These are phyloP conservation scores for Penicillium coffeae DNA, from an alignment of 495 filamentous ascomycete genomes.

Conservation along the genomic window DNA sequence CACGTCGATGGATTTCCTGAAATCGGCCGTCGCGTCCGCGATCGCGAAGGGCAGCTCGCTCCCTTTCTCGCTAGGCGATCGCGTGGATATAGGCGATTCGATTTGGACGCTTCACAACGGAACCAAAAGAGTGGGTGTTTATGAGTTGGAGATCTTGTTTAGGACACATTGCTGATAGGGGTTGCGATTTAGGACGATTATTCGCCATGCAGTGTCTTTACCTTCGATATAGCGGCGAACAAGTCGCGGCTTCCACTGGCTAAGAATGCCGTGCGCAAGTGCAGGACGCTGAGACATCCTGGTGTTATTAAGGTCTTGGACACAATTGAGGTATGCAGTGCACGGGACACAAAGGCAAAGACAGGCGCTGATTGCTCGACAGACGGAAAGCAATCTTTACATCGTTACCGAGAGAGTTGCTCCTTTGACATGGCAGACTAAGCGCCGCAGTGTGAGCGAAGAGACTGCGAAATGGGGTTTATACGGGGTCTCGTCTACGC, in stretches of 20 bases:
- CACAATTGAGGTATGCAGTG: conserved; percentile 74
- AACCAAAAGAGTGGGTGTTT: conserved; percentile 69
- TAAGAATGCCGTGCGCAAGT: conserved; percentile 86
- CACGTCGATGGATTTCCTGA: conserved; percentile 84
- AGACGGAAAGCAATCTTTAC: conserved; percentile 91
- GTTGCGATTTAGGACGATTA: conserved; percentile 72
- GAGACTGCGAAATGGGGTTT: conserved; percentile 97
- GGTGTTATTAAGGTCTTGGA: conserved; percentile 91
- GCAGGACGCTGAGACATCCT: conserved; percentile 87
- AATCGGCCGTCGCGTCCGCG: conserved; percentile 92
- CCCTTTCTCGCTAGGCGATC: conserved; percentile 86
- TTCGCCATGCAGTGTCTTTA: conserved; percentile 91
- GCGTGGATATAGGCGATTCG: conserved; percentile 80
- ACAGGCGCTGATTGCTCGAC: background rate
- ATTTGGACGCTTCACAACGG: conserved; percentile 93
- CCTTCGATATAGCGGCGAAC: conserved; percentile 80
- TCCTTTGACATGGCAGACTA: conserved; percentile 82
- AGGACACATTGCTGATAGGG: conserved; percentile 2
- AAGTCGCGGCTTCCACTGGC: conserved; percentile 78
- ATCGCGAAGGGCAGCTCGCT: conserved; percentile 93
- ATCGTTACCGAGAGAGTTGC: conserved; percentile 88
- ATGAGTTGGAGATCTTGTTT: background rate
- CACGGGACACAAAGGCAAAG: background rate
- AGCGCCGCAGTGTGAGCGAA: conserved; percentile 73
- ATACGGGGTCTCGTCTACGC: conserved; percentile 80